Evolutionary conservation across 78 protist species (phyloP).

Genomic region (Planoprotostelium fungivorum): DNA sequence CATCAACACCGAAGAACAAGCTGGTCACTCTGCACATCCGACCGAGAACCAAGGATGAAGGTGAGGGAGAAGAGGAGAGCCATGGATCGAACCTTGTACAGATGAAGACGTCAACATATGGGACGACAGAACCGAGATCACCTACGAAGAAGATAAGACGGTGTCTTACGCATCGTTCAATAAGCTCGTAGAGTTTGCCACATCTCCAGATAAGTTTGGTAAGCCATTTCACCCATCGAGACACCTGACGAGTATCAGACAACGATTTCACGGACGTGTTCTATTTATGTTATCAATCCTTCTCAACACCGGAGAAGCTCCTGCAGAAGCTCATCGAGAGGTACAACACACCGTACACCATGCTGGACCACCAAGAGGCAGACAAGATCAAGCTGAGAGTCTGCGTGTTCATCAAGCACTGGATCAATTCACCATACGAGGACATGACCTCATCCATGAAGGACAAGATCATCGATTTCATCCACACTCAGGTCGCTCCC

Average conservation of each 20-base stretch:
- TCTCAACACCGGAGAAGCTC: conserved; percentile 52
- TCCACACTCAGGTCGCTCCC: neutral
- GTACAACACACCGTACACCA: conserved; percentile 20
- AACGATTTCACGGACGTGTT: neutral
- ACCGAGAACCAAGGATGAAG: neutral
- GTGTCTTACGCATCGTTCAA: neutral
- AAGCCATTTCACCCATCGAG: neutral
- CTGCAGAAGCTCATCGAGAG: conserved; percentile 55
- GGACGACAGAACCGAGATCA: neutral
- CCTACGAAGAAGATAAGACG: neutral
- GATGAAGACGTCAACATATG: neutral
- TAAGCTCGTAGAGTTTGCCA: neutral
- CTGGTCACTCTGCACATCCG: neutral
- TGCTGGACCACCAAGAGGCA: conserved; percentile 1
- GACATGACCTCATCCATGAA: neutral
- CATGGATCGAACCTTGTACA: neutral
- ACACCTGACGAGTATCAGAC: neutral
- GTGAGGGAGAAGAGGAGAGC: neutral
- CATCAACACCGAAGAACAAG: neutral
- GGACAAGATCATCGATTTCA: neutral
- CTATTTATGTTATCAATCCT: conserved; percentile 42
- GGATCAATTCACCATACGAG: neutral
- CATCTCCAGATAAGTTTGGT: neutral
- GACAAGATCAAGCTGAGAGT: conserved; percentile 27
- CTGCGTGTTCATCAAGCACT: neutral